Evolutionary conservation across 2,329 filamentous ascomycete genomes (phyloP), one percentile per base, ranked within the genome.

Genomic region (Magnaporthiopsis rhizophila): DNA sequence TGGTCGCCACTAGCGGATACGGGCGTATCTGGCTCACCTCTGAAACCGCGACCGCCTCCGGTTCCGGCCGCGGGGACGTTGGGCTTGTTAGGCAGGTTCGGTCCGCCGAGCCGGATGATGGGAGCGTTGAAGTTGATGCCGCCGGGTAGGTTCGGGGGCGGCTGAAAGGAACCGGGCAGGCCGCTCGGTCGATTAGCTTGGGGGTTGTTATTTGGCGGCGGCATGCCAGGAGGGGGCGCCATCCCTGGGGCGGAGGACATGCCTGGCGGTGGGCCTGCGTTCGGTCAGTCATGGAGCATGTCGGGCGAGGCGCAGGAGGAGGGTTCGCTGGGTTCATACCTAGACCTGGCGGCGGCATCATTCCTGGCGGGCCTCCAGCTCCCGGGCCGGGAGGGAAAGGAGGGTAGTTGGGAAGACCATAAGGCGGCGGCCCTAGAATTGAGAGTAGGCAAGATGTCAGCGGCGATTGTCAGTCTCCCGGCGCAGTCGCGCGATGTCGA

Each of bases 61-160:
- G 75, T 74, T 30, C 87, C 73, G 0, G 75, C 18, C 7, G 45
- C 45, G 18, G 45, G 45, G 45, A 53, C 45, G 45, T n/a, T 53
- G 32, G 88, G 80, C 72, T 91, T 91, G n/a, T 84, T 77, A 3
- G 86, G 85, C 4, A 88, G 85, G 32, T 66, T 68, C 15, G 92
- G 93, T 57, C 92, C 94, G 58, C 94, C 95, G 59, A 99, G 84
- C 64, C 95, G 90, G 73, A 99, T 98, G 66, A 98, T 92, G 65
- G 94, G 93, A 50, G 95, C 95, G 72, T 91, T 96, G 81, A 98
- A 97, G 80, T 99, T 97, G 81, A 99, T 97, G 75, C 96, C 96
- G 75, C 96, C 96, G 62, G 94, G 92, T 84, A 97, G 91, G 74
- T 95, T 97, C 62, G 90, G 82, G 12, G 94, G 93, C 61, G 92